Evolutionary conservation across 208 protist species (phyloP), one percentile per base, ranked within the genome.

Genomic region (Trypanosoma rangeli): DNA sequence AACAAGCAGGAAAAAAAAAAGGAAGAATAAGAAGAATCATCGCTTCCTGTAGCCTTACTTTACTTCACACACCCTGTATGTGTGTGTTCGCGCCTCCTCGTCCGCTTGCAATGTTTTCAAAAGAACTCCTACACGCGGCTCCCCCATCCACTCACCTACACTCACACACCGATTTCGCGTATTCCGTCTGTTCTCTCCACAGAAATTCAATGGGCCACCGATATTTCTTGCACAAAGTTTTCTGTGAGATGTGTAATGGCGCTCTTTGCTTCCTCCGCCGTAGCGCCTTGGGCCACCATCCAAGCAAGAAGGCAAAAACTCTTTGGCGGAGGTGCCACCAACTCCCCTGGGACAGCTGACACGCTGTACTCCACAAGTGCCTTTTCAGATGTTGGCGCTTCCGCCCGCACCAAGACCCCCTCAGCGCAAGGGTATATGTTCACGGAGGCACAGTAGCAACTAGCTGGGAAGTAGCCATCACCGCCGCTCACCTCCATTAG

Each of bases 281-380:
- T 83, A 20, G 50, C 42, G 1, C 81, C 86, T 0, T 59, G 59
- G 0, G 84, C 82, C 44, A 89, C 85, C 79, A 94, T 89, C 86
- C 89, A 94, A 37, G 71, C 79, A 0, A 92, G 74, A 20, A 89
- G 49, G 50, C 63, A 83, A 42, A 90, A 89, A 0, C 57, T 71
- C 26, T 52, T 65, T 18, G 85, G 89, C 15, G 86, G 89, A 13
- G 85, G 80, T 1, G 70, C 76, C n/a, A 94, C 86, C 24, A 42
- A 13, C 0, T 76, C 78, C 22, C 86, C 89, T 0, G 64, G 59
- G n/a, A 16, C 48, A 2, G 77, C 80, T 0, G 85, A 76, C 22
- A 94, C 69, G 22, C 76, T 87, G 64, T 69, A 88, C 3, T 64
- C 82, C 1, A 94, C 84, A 7, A 94, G 74, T 5, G 68, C 68